Evolutionary conservation across 306 rosid species (phyloP).

Genomic region (Comarum palustre): DNA sequence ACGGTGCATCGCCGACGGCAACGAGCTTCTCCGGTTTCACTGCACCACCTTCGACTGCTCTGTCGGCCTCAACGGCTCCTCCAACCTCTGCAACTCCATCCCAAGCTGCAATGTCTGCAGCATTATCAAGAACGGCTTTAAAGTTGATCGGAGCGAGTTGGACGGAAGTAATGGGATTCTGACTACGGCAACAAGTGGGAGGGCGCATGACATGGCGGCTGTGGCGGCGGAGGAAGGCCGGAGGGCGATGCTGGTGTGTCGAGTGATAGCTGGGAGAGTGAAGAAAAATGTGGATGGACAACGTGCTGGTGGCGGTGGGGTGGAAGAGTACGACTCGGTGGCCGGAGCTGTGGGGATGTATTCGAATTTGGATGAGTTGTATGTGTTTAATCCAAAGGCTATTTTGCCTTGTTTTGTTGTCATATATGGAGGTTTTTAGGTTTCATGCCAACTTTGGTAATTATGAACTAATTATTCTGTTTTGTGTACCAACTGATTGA

Average conservation of each 20-base stretch:
- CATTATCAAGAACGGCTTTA: constrained; percentile 72
- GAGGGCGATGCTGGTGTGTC: constrained; percentile 93
- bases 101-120: constrained; percentile 69
- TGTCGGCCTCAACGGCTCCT: constrained; percentile 76
- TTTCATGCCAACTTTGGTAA: constrained; percentile 4
- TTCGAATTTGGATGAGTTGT: constrained; percentile 88
- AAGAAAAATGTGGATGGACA: constrained; percentile 59
- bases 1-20: constrained; percentile 92
- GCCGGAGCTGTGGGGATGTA: constrained; percentile 72
- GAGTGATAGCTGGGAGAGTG: constrained; percentile 97
- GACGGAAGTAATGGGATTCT: constrained; percentile 48
- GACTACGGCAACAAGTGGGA: constrained; percentile 89
- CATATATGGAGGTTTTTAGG: constrained; percentile 66
- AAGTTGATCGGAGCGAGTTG: constrained; percentile 18
- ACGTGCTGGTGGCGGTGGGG: constrained; percentile 2
- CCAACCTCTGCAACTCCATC: constrained; percentile 74
- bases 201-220: constrained; percentile 70
- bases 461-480: not conserved
- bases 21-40: constrained; percentile 87
- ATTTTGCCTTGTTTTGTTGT: constrained; percentile 99
- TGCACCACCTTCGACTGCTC: constrained; percentile 77
- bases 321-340: constrained; percentile 79
- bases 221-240: constrained; percentile 19
- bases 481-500: not conserved
- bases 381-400: constrained; percentile 68